These are phyloP conservation scores for Mycena maculata DNA, from an alignment of 768 basidiomycete genomes.

Conservation along the genomic window DNA sequence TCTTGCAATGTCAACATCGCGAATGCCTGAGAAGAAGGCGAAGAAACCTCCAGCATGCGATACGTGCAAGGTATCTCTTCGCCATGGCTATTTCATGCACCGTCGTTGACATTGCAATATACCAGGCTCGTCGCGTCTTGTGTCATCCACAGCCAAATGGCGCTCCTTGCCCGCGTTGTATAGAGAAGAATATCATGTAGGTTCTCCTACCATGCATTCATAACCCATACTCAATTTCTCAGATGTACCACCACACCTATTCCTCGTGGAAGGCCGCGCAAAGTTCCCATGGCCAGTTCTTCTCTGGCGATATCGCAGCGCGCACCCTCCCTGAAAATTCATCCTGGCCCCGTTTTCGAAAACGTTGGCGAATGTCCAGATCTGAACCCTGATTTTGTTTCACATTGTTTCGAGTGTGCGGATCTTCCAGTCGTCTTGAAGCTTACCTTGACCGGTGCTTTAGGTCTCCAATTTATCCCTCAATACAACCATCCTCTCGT, in stretches of 20 bases:
- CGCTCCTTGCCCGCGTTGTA: slow-evolving; percentile 19
- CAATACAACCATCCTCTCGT: slow-evolving; percentile 15
- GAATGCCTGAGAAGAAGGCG: neutral
- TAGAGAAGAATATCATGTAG: slow-evolving; percentile 18
- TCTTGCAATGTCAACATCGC: neutral
- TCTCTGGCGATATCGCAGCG: no score
- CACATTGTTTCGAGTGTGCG: slow-evolving; percentile 23
- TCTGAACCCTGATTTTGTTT: slow-evolving; percentile 10
- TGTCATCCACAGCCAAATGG: slow-evolving; percentile 13
- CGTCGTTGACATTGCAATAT: neutral
- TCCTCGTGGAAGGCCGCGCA: neutral
- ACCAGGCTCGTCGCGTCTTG: slow-evolving; percentile 17
- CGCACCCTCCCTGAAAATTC: neutral
- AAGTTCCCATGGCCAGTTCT: neutral
- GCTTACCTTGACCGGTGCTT: neutral
- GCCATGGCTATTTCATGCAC: neutral
- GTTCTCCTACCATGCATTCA: neutral
- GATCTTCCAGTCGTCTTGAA: neutral
- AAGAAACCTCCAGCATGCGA: slow-evolving; percentile 26
- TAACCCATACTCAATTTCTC: no score
- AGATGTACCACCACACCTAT: neutral
- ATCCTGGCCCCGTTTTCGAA: neutral
- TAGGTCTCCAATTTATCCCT: slow-evolving; percentile 2
- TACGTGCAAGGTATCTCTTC: slow-evolving; percentile 4
- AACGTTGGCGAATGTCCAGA: neutral